A percentile compares a stretch with the other conserved stretches of the same genome.
Conservation (phyloP, 306 rosid species). For the Glycine latifolia region DNA sequence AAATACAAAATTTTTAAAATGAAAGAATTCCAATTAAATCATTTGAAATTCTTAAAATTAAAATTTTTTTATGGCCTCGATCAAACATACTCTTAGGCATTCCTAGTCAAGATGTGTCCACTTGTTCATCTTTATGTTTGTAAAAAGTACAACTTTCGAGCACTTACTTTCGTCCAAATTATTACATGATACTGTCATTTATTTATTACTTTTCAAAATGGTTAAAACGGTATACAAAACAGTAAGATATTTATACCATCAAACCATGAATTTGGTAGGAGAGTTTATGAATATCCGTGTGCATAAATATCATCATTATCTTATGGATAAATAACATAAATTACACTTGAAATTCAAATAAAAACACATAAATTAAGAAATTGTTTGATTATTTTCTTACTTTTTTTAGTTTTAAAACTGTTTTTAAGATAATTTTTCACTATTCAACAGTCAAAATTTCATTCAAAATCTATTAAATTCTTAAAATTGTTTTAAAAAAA, state of each 20-base stretch:
- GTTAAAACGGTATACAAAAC: not conserved
- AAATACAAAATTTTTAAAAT: too few relatives aligned
- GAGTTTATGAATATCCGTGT: not conserved
- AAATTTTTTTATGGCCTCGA: too few relatives aligned
- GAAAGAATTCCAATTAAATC: too few relatives aligned
- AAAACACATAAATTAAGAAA: not conserved
- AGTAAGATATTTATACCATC: not conserved
- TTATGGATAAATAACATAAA: not conserved
- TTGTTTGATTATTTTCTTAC: not conserved
- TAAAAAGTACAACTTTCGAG: too few relatives aligned
- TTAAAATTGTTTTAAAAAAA: not conserved
- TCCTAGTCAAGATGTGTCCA: too few relatives aligned
- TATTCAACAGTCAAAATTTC: not conserved
- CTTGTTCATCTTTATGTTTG: too few relatives aligned
- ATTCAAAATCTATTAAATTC: not conserved
- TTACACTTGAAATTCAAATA: not conserved
- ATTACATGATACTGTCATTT: not conserved
- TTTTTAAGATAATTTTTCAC: not conserved
- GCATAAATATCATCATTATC: not conserved
- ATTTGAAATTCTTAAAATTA: too few relatives aligned
- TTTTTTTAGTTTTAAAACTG: not conserved
- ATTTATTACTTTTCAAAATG: not conserved
- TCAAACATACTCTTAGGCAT: too few relatives aligned
- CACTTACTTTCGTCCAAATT: slow-evolving; percentile 22
- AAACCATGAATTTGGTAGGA: not conserved